Evolutionary conservation across 768 basidiomycete species (phyloP), one percentile per base, ranked within the genome.

Genomic region (Suillus fuscotomentosus): DNA sequence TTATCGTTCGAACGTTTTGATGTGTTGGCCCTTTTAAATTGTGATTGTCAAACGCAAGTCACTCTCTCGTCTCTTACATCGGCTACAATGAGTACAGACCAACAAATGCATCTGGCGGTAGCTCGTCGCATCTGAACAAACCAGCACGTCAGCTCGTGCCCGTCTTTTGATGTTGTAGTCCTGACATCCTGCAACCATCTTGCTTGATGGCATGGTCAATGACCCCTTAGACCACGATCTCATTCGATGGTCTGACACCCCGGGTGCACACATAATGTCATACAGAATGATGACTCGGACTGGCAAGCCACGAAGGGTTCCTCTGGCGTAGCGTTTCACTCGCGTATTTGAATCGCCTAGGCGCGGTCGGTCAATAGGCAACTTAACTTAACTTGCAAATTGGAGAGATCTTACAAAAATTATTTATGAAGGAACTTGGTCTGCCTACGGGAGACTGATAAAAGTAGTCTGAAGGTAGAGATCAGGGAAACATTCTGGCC

Each of bases 241-340:
- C 60, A 98, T 99, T 72, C 81, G 90, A 69, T 98, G 97, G 97
- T 90, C 92, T 4, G 90, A 93, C 27, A 83, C 86, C 10, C 27
- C 27, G 27, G 97, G 96, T 36, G 42, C 42, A 42, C 42, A 17
- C 42, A 42, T 10, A 6, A 38, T 38, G 1, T 10, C 10, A 38
- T 38, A 10, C 9, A 38, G 36, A 38, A 38, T 1, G 1, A 38
- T 38, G 36, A 10, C 36, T 38, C 36, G 2, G 36, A 38, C 36
- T 8, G 36, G 36, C 36, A 38, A 2, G 36, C 36, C 10, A 10
- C 7, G 10, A 38, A 38, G 36, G 10, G 36, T 38, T 38, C 31
- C 36, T 38, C 36, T 38, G 36, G 36, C 10, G 3, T 38, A 38
- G 36, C 36, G 36, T 38, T 36, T 36, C 36, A 36, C 36, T 38